Conservation (phyloP, 73 alveolate genomes). For the Paramecium sexaurelia region DNA sequence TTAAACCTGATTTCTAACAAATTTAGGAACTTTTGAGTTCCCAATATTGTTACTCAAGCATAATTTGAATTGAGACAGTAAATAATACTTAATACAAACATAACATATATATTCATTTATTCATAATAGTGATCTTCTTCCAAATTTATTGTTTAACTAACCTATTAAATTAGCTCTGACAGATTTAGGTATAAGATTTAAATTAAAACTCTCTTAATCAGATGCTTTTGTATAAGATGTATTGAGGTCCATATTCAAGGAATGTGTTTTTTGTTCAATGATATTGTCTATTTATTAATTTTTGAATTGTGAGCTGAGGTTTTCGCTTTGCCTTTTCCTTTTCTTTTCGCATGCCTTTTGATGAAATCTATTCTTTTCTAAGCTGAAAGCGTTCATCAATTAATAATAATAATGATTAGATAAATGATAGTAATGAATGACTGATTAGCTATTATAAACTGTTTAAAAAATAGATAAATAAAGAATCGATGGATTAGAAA, state of each 20-base stretch:
- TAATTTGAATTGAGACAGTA: not conserved
- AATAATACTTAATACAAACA: not conserved
- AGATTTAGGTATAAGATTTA: not conserved
- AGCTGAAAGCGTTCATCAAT: not conserved
- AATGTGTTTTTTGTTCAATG: not conserved
- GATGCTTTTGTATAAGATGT: not conserved
- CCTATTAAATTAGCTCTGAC: not conserved
- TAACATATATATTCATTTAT: not conserved
- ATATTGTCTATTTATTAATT: not conserved
- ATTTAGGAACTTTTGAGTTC: not conserved
- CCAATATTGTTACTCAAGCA: not conserved
- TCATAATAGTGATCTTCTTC: not conserved
- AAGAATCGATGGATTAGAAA: not conserved
- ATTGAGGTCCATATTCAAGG: not conserved
- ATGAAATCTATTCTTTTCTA: constrained; percentile 19
- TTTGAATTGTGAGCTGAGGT: not conserved
- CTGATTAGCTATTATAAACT: not conserved
- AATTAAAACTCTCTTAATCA: not conserved
- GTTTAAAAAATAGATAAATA: not conserved
- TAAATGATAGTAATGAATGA: not conserved
- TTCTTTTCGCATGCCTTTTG: not conserved
- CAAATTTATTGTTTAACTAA: not conserved
- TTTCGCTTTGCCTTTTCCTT: not conserved
- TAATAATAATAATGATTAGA: not conserved
- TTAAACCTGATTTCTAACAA: not conserved